A percentile compares a stretch with the other conserved stretches of the same genome.
Evolutionary conservation across 73 alveolate genomes (phyloP).

Genomic region (Tetrahymena borealis): DNA sequence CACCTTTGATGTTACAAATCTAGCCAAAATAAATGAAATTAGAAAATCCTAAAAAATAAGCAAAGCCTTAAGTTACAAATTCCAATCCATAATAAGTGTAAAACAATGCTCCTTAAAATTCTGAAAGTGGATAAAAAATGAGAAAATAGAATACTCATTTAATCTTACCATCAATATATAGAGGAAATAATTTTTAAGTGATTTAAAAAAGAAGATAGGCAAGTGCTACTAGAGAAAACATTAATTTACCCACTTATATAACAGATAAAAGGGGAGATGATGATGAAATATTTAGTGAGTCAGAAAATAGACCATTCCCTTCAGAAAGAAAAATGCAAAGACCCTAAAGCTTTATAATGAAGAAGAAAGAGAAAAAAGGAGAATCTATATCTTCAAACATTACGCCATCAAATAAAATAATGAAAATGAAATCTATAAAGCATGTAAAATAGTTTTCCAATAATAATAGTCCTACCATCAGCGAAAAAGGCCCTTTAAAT

Average conservation of each 20-base stretch:
- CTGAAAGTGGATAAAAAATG: neutral
- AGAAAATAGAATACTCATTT: neutral
- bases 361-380: neutral
- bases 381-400: neutral
- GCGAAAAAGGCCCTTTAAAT: neutral
- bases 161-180: neutral
- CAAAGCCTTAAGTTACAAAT: neutral
- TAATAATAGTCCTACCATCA: neutral
- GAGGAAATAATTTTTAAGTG: neutral
- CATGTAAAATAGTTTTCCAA: neutral
- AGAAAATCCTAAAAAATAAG: neutral
- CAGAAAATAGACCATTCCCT: neutral
- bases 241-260: neutral
- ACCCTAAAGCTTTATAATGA: neutral
- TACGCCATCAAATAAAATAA: neutral
- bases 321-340: neutral
- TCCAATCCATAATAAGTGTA: neutral
- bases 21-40: neutral
- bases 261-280: neutral
- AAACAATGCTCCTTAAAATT: neutral
- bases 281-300: neutral
- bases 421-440: neutral
- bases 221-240: neutral
- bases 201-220: neutral
- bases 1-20: neutral